These are phyloP conservation scores for Chrysanthemum lavandulifolium DNA, from an alignment of 129 eudicot genomes.

Conservation along the genomic window DNA sequence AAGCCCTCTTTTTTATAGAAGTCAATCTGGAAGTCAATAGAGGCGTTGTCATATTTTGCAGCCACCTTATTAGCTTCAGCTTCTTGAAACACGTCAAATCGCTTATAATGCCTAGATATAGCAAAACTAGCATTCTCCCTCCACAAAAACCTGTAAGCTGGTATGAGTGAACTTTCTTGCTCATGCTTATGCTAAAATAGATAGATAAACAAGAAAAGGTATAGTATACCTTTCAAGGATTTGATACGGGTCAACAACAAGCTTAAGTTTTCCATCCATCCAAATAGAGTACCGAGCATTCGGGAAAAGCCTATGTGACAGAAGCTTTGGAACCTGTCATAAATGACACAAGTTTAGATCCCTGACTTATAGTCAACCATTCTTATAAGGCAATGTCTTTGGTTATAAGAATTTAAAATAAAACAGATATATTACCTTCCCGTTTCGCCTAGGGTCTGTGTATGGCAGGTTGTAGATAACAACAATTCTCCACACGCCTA, in stretches of 20 bases:
- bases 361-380: no score
- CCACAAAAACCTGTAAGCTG: constrained; percentile 73
- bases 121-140: constrained; percentile 91
- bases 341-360: background rate
- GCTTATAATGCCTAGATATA: constrained; percentile 84
- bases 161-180: background rate
- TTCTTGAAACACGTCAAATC: constrained; percentile 82
- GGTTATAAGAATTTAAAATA: background rate
- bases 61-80: constrained; percentile 94
- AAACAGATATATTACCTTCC: constrained; percentile 50
- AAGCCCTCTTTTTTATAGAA: constrained; percentile 85
- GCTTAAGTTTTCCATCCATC: constrained; percentile 86
- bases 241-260: constrained; percentile 81
- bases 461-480: constrained; percentile 67
- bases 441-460: constrained; percentile 75
- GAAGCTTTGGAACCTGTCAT: constrained; percentile 72
- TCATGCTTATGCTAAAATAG: background rate
- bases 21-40: constrained; percentile 83
- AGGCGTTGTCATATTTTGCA: constrained; percentile 69
- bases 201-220: no score
- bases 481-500: constrained; percentile 72
- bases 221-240: constrained; percentile 65
- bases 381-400: no score
- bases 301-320: constrained; percentile 75
- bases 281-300: constrained; percentile 76